Evolutionary conservation across 83 land plant species (phyloP).

Genomic region (Larix sibirica): DNA sequence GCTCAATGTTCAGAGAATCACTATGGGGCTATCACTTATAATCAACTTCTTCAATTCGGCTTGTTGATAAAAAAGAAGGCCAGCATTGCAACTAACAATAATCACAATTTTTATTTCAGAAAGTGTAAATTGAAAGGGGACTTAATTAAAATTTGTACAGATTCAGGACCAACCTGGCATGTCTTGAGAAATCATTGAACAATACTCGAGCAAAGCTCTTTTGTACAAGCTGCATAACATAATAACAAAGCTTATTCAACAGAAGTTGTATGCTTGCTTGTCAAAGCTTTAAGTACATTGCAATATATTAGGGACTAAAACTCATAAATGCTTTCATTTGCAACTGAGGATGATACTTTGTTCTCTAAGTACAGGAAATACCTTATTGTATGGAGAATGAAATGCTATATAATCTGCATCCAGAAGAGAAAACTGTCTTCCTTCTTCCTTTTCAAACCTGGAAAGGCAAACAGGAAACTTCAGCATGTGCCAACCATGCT

Average conservation of each 20-base stretch:
- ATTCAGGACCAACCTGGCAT: conserved; percentile 51
- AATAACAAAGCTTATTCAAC: neutral
- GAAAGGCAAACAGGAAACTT: neutral
- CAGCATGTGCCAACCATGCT: neutral
- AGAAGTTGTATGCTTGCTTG: too few species aligned
- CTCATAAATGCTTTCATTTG: neutral
- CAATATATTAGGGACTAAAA: neutral
- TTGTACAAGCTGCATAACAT: conserved; percentile 86
- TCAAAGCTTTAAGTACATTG: neutral
- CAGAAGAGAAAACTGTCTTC: conserved; percentile 71
- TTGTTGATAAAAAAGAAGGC: neutral
- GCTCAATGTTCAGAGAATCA: neutral
- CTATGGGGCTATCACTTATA: neutral
- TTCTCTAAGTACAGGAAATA: conserved; percentile 20
- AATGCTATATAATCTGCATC: conserved; percentile 86
- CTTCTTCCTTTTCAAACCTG: conserved; percentile 85
- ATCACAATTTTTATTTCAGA: neutral
- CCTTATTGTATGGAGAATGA: conserved; percentile 99
- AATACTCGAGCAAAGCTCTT: conserved; percentile 86
- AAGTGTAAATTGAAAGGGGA: neutral
- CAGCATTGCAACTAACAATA: neutral
- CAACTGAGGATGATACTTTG: neutral
- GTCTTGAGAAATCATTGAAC: conserved; percentile 68
- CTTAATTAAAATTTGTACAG: neutral
- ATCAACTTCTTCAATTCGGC: neutral